Evolutionary conservation across 352 stramenopile genomes (phyloP), one percentile per base, ranked within the genome.

Genomic region (Phytophthora cryptogea): DNA sequence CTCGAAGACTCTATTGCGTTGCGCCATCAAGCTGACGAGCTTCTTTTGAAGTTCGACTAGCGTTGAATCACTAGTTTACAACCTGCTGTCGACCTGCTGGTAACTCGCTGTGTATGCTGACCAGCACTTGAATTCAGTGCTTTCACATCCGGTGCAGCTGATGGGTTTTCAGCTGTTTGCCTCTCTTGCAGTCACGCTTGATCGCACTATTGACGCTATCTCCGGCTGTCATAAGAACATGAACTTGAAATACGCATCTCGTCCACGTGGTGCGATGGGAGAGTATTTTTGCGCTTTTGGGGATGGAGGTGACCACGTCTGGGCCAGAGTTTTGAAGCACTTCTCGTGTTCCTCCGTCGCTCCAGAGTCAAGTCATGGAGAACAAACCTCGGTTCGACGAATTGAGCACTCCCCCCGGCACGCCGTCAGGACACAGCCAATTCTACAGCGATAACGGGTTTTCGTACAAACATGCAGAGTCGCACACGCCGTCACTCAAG

Each of bases 201-300:
- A 5, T 36, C 30, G 14, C 13, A 35, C 27, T 48, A 54, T 54
- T 31, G 27, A 11, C 43, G 49, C 41, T 50, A 45, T 39, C 44
- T 59, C 30, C 51, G 54, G 43, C 28, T 52, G 37, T 67, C 59
- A 68, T 68, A 68, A 68, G 59, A 68, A 66, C 41, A 26, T 53
- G 49, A 14, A 40, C 36, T 55, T 36, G 51, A 55, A 61, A 66
- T 41, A 67, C 37, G 33, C 42, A 51, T 31, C 27, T 53, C 17
- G n/a, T 26, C 37, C 42, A 56, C 27, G 51, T 47, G 50, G 16
- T 33, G 35, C 23, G 35, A 45, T 30, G 58, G 44, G 51, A 59
- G 51, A 53, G 51, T 65, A 44, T 55, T 57, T 52, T 36, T 57
- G 45, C n/a, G 36, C 14, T 14, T 41, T 14, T 23, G 10, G 20